phyloP scores from a whole-genome alignment of 495 filamentous ascomycete species.

The Delitschia confertaspora region DNA sequence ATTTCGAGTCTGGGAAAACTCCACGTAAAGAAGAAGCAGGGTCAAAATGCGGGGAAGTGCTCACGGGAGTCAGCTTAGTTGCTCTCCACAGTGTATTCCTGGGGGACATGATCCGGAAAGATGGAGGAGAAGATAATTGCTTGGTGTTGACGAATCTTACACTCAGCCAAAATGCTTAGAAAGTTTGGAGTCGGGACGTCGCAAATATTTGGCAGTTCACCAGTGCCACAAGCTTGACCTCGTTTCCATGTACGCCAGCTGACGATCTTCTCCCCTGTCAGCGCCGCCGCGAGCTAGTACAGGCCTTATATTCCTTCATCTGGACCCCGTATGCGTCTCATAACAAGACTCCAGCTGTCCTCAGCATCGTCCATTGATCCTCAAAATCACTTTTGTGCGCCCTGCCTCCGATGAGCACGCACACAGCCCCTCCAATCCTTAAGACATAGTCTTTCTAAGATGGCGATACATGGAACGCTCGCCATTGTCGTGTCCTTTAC shows the following conservation, averaged over 20 bases:
- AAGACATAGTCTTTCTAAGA: too few species aligned
- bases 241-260: too few species aligned
- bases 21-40: not conserved
- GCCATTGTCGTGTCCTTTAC: slow-evolving; percentile 12
- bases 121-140: not conserved
- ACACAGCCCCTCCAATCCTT: not conserved
- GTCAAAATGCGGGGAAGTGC: slow-evolving; percentile 19
- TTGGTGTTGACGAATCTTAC: not conserved
- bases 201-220: not conserved
- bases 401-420: not conserved
- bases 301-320: not conserved
- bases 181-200: too few species aligned
- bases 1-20: slow-evolving; percentile 1
- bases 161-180: too few species aligned
- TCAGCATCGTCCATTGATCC: not conserved
- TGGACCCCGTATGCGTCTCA: not conserved
- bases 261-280: too few species aligned
- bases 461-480: too few species aligned
- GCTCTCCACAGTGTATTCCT: not conserved
- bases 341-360: not conserved
- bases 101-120: not conserved
- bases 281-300: not conserved
- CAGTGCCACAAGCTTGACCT: not conserved
- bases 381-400: not conserved
- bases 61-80: slow-evolving; percentile 12